Base-by-base conservation (phyloP, 345 rosid genomes). In the Rhodamnia argentea region DNA sequence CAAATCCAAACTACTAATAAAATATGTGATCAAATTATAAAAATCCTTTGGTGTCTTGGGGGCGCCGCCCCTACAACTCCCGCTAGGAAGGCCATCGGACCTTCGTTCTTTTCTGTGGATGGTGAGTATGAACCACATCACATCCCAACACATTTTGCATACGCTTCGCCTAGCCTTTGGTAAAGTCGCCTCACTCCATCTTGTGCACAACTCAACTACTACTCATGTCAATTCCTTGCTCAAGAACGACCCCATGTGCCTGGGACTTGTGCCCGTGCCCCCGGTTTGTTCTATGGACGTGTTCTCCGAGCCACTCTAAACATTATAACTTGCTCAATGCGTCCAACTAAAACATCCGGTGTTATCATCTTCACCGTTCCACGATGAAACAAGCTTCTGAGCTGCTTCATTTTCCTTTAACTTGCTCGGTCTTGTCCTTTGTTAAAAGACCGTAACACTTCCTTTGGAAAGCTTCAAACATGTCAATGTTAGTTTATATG, bases 41-140 rank as follows among this genome's bases (percentile, higher is more conserved):
- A 47, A 50, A 13, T 11, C 2, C 0, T 50, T 0, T 11, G 52
- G 0, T 13, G 0, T 2, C 12, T 50, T 13, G 12, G 11, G 13
- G 13, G 52, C 13, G 3, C 13, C 10, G 52, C 52, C 3, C 13
- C 44, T 50, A 11, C 4, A 4, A 50, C 11, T 3, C 52, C 13
- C 51, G 12, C 10, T 2, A 4, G 3, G 52, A 51, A 51, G 4
- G 52, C 44, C 44, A 4, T 6, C 5, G 7, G 7, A 42, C 44
- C 44, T 42, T 6, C 44, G 7, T 3, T 10, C 13, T 51, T 51
- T 51, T 10, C 52, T 51, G 4, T 51, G 52, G 13, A 51, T 51
- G 14, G 14, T 12, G 52, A 50, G 52, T 11, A 51, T 12, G 10
- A 51, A 3, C 10, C 52, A 11, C 14, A 13, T 51, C 52, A 12